Conservation (phyloP, 1,284 basidiomycete genomes). For the Ustilago loliicola region DNA sequence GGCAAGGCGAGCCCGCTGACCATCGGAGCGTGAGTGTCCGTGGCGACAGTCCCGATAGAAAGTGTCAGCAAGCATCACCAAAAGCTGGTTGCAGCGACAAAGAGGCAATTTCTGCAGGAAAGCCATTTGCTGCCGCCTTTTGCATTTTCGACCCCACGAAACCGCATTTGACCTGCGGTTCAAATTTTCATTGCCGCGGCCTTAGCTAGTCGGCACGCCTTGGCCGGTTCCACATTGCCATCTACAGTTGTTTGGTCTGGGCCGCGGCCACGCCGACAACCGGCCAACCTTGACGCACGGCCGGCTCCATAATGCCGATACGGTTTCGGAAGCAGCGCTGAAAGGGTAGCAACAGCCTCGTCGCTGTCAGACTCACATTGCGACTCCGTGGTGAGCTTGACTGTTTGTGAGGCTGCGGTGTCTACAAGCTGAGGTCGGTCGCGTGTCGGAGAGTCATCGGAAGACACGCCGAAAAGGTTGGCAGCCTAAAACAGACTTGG, state of each 20-base stretch:
- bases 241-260: neutral
- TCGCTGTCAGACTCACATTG: too few species aligned
- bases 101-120: too few species aligned
- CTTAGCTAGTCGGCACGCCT: neutral
- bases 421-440: conserved; percentile 2
- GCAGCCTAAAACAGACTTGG: conserved; percentile 18
- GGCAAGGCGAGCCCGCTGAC: too few species aligned
- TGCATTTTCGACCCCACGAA: neutral
- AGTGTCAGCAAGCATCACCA: neutral
- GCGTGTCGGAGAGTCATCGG: conserved; percentile 17
- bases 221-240: neutral
- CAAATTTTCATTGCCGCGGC: neutral
- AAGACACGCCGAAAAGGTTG: neutral
- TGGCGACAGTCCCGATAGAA: too few species aligned
- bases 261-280: neutral
- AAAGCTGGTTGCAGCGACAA: too few species aligned
- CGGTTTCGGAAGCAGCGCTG: neutral
- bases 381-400: too few species aligned
- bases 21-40: too few species aligned
- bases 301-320: neutral
- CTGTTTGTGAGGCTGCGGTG: too few species aligned
- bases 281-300: neutral
- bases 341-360: too few species aligned
- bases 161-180: neutral
- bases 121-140: too few species aligned